phyloP scores from a whole-genome alignment of 169 alveolate species.

The Eimeria acervulina region DNA sequence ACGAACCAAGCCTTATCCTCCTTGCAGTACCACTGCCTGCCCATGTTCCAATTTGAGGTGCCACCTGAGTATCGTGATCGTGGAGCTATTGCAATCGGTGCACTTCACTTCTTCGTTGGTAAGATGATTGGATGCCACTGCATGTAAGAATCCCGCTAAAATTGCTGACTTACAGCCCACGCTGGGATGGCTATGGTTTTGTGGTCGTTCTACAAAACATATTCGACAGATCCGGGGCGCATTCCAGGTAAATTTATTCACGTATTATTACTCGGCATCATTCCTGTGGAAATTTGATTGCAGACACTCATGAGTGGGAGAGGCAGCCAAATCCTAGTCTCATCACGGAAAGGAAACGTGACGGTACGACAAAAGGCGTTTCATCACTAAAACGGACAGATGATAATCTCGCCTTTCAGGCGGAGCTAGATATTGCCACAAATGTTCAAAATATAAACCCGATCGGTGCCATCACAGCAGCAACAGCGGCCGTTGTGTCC shows the following conservation, averaged over 20 bases:
- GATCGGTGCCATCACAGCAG: conserved; percentile 83
- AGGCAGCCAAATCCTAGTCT: conserved; percentile 67
- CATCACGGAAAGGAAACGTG: conserved; percentile 79
- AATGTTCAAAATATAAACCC: conserved; percentile 81
- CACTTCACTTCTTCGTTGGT: conserved; percentile 74
- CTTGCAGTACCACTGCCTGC: conserved; percentile 81
- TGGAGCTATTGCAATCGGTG: conserved; percentile 75
- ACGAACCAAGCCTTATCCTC: neutral
- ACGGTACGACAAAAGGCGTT: conserved; percentile 29
- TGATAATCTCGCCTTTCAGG: neutral
- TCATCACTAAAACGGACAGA: neutral
- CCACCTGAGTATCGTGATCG: conserved; percentile 83
- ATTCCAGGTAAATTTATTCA: conserved; percentile 72
- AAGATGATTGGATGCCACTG: neutral
- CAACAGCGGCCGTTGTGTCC: conserved; percentile 75
- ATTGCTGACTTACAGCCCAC: conserved; percentile 58
- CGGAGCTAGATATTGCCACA: conserved; percentile 80
- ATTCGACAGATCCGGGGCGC: conserved; percentile 71
- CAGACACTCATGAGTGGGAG: conserved; percentile 79
- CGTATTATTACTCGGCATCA: neutral
- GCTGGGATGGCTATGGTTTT: conserved; percentile 68
- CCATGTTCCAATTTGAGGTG: conserved; percentile 80
- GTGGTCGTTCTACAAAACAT: conserved; percentile 82
- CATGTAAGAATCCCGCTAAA: neutral
- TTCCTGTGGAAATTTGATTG: neutral